Base-by-base conservation (phyloP, 1,284 basidiomycete genomes). In the Coniferiporia sulphurascens region DNA sequence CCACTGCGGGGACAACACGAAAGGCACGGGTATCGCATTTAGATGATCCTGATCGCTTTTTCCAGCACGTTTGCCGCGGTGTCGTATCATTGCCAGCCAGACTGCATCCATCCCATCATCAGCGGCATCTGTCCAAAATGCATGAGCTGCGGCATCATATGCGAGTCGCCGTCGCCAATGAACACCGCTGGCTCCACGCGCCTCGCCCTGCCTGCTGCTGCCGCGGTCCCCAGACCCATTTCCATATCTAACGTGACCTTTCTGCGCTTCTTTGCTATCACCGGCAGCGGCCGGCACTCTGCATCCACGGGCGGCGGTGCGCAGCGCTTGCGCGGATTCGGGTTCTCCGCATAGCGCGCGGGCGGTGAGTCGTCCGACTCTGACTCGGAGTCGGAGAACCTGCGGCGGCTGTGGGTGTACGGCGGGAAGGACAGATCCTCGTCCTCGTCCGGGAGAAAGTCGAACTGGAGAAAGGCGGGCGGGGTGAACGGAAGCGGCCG, bases 361-460 rank as follows among this genome's bases (percentile, higher is more conserved):
- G 48, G 5, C 10, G 49, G 38, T 36, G 35, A 22, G 15, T 34
- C 19, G 27, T 27, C 27, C 27, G 27, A 27, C 27, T 27, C 27
- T 27, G 27, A 27, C 27, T 27, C 27, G 27, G 27, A 27, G 27
- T 27, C 27, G 27, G 27, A 27, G 27, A 27, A 27, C 48, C 48
- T 46, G 45, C 60, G 60, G 21, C 56, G 51, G 34, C 56, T 58
- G 46, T 48, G 60, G 10, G 60, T 62, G 43, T 62, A 62, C 13
- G 60, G 60, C 12, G 60, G 60, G 50, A 58, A 62, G 32, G 56
- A 58, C 1, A 62, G 46, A 19, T 62, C 60, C 48, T 62, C 60
- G 36, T 62, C 60, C 34, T 62, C 56, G 22, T 62, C 60, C 34
- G 60, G 60, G 2, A 62, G 44, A 41, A 34, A 59, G 44, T 62